Evolutionary conservation across 2,329 filamentous ascomycete species (phyloP).

Genomic region (Diaporthe australafricana): DNA sequence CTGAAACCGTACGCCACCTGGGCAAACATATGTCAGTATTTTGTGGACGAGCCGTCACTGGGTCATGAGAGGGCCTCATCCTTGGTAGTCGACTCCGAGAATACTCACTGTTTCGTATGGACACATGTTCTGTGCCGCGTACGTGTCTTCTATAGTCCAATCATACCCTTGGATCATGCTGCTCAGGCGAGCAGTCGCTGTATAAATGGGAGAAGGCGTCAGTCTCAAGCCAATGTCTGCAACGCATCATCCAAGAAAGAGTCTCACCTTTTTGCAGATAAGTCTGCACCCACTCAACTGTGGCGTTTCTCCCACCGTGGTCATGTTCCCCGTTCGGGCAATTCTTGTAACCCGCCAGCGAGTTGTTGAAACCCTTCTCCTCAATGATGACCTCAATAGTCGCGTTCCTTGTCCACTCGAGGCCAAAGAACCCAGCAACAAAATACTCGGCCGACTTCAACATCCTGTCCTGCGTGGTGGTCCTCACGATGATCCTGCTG

Average conservation of each 20-base stretch:
- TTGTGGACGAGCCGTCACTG: background rate
- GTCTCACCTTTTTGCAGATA: slow-evolving; percentile 72
- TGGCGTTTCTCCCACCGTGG: slow-evolving; percentile 64
- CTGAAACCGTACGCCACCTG: slow-evolving; percentile 79
- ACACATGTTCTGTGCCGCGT: slow-evolving; percentile 78
- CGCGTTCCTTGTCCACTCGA: slow-evolving; percentile 78
- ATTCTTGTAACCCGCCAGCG: slow-evolving; percentile 73
- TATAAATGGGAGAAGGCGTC: background rate
- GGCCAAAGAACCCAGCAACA: slow-evolving; percentile 81
- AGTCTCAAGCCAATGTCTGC: background rate
- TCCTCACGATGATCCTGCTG: slow-evolving; percentile 79
- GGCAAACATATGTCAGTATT: slow-evolving; percentile 25
- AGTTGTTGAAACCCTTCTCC: slow-evolving; percentile 73
- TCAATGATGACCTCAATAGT: slow-evolving; percentile 81
- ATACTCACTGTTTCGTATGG: slow-evolving; percentile 75
- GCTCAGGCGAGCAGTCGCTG: slow-evolving; percentile 70
- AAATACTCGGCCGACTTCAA: slow-evolving; percentile 82
- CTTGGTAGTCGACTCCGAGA: background rate
- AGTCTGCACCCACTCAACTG: slow-evolving; percentile 67
- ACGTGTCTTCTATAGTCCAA: slow-evolving; percentile 73
- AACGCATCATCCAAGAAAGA: slow-evolving; percentile 8
- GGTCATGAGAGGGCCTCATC: background rate
- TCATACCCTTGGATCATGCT: slow-evolving; percentile 66
- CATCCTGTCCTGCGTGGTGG: slow-evolving; percentile 83
- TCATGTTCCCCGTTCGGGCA: slow-evolving; percentile 72